phyloP scores from a whole-genome alignment of 108 stramenopile genomes.

The Stephanodiscus minutulus region DNA sequence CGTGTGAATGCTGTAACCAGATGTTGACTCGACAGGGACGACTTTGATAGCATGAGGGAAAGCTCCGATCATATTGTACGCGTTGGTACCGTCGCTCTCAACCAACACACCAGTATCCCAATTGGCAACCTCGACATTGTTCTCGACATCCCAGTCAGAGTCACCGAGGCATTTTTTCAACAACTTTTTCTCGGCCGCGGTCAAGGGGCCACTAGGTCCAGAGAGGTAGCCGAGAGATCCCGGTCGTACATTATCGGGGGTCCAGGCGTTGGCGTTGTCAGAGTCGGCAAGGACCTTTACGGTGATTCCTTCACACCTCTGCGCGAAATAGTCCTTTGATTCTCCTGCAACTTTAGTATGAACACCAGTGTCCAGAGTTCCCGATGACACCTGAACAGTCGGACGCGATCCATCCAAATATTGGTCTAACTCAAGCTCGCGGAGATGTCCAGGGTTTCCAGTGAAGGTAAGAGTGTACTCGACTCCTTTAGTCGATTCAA shows the following conservation, averaged over 20 bases:
- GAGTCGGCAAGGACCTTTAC: slow-evolving; percentile 52
- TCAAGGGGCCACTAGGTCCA: slow-evolving; percentile 34
- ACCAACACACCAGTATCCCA: slow-evolving; percentile 59
- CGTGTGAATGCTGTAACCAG: slow-evolving; percentile 45
- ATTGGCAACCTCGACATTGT: slow-evolving; percentile 67
- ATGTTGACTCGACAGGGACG: slow-evolving; percentile 39
- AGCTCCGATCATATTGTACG: slow-evolving; percentile 58
- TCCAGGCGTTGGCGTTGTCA: slow-evolving; percentile 25
- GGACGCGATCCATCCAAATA: slow-evolving; percentile 57
- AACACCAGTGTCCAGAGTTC: slow-evolving; percentile 33
- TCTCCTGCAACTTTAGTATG: slow-evolving; percentile 63
- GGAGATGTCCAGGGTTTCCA: slow-evolving; percentile 57
- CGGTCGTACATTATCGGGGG: slow-evolving; percentile 26
- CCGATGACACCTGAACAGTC: slow-evolving; percentile 36
- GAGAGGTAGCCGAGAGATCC: slow-evolving; percentile 50
- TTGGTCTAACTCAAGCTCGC: slow-evolving; percentile 48
- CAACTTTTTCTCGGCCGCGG: slow-evolving; percentile 41
- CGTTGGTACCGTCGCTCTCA: slow-evolving; percentile 39
- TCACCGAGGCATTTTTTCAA: slow-evolving; percentile 73
- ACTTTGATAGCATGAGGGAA: slow-evolving; percentile 70
- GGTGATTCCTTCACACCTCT: slow-evolving; percentile 58
- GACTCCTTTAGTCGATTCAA: slow-evolving; percentile 35
- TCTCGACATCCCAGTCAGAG: slow-evolving; percentile 58
- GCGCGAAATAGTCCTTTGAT: slow-evolving; percentile 57
- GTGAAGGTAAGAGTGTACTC: slow-evolving; percentile 50